Conservation (phyloP, 176 grass and related monocot species). For the Eremochloa ophiuroides region DNA sequence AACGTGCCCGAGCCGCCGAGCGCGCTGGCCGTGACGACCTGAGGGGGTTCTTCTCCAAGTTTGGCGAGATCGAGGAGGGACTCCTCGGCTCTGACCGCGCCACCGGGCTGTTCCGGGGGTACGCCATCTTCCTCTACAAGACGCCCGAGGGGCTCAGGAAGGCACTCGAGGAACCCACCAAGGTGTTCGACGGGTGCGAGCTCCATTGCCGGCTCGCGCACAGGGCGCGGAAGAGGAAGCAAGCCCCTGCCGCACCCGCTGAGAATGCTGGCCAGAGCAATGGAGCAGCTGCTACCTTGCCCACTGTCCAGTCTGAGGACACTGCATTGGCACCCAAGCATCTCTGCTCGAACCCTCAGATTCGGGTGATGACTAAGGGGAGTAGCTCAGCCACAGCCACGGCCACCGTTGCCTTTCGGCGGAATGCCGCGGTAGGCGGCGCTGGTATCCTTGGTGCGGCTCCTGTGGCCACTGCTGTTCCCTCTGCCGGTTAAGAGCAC, state of each 20-base stretch:
- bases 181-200: slow-evolving; percentile 52
- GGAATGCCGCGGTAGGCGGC: neutral
- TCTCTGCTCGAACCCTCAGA: neutral
- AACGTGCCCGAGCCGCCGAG: slow-evolving; percentile 33
- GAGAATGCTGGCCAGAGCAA: neutral
- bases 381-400: neutral
- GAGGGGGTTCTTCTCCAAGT: slow-evolving; percentile 39
- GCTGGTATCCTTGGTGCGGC: slow-evolving; percentile 4
- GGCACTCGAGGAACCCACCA: slow-evolving; percentile 49
- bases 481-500: neutral
- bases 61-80: slow-evolving; percentile 51
- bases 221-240: slow-evolving; percentile 28
- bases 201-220: slow-evolving; percentile 44
- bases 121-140: slow-evolving; percentile 58
- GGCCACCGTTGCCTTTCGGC: neutral
- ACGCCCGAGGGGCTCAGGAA: slow-evolving; percentile 26
- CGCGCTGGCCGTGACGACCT: slow-evolving; percentile 24
- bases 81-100: slow-evolving; percentile 30
- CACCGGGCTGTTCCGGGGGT: slow-evolving; percentile 33
- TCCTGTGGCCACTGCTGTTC: neutral
- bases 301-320: neutral
- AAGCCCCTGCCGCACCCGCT: neutral
- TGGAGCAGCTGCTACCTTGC: neutral
- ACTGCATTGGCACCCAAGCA: slow-evolving; percentile 12
- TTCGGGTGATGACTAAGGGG: neutral